A percentile compares a stretch with the other conserved stretches of the same genome.
Conservation (phyloP, 768 basidiomycete genomes). For the Trametes maxima region DNA sequence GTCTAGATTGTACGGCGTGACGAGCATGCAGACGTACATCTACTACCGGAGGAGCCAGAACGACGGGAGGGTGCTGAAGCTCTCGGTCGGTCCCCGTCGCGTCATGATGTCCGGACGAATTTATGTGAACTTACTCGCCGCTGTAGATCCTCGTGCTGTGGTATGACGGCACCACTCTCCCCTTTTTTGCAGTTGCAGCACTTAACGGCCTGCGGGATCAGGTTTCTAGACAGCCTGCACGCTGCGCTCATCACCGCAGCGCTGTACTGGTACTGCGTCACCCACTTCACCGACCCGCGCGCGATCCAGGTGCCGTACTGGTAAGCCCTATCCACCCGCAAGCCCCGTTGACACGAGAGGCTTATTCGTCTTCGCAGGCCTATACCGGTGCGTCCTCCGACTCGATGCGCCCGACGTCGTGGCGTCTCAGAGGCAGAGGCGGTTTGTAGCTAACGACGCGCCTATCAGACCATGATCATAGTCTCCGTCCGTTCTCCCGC, state of each 20-base stretch:
- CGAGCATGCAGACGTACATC: constrained; percentile 14
- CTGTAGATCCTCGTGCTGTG: constrained; percentile 5
- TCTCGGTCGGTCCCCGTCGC: not conserved
- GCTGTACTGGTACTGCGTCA: constrained; percentile 14
- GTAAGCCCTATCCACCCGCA: not conserved
- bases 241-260: constrained; percentile 16
- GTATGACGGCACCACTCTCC: not conserved
- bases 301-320: constrained; percentile 9
- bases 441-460: not conserved
- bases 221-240: constrained; percentile 14
- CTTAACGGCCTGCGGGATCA: not conserved
- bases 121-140: not conserved
- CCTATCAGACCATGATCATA: constrained; percentile 11
- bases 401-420: no score
- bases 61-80: not conserved
- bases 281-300: constrained; percentile 6
- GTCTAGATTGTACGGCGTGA: constrained; percentile 11
- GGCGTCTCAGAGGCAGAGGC: no score
- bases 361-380: not conserved
- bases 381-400: not conserved
- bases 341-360: not conserved
- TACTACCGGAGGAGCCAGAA: constrained; percentile 2
- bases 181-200: no score
- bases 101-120: not conserved
- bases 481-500: not conserved